Evolutionary conservation across 2,329 filamentous ascomycete species (phyloP).

Genomic region (Biscogniauxia mediterranea): DNA sequence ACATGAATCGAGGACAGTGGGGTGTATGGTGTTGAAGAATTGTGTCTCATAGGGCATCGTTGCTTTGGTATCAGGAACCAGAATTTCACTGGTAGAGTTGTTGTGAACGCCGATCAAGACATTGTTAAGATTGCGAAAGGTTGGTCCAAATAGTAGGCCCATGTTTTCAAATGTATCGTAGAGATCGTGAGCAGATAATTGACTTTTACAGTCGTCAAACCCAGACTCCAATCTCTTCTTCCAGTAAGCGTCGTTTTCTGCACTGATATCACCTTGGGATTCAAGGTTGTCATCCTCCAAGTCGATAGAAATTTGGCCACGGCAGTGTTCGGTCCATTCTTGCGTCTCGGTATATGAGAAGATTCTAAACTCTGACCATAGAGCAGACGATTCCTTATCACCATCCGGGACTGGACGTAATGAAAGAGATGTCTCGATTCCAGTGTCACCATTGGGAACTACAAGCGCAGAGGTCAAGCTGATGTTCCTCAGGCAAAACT

Average conservation of each 20-base stretch:
- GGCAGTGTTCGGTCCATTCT: slow-evolving; percentile 6
- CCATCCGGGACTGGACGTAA: slow-evolving; percentile 1
- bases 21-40: slow-evolving; percentile 6
- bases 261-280: background rate
- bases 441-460: background rate
- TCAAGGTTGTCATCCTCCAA: background rate
- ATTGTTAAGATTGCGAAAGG: slow-evolving; percentile 2
- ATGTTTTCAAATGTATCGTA: slow-evolving; percentile 1
- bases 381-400: background rate
- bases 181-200: background rate
- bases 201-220: background rate
- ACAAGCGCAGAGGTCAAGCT: slow-evolving; percentile 2
- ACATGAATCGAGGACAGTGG: slow-evolving; percentile 2
- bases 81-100: slow-evolving; percentile 1
- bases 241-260: background rate
- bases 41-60: slow-evolving; percentile 1
- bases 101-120: background rate
- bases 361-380: slow-evolving; percentile 6
- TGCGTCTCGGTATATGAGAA: slow-evolving; percentile 1
- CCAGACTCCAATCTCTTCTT: background rate
- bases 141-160: background rate
- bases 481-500: slow-evolving; percentile 1
- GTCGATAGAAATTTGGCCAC: slow-evolving; percentile 4
- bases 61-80: slow-evolving; percentile 1
- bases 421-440: slow-evolving; percentile 3